Base-by-base conservation (phyloP, 495 filamentous ascomycete species). In the Cudoniella acicularis region DNA sequence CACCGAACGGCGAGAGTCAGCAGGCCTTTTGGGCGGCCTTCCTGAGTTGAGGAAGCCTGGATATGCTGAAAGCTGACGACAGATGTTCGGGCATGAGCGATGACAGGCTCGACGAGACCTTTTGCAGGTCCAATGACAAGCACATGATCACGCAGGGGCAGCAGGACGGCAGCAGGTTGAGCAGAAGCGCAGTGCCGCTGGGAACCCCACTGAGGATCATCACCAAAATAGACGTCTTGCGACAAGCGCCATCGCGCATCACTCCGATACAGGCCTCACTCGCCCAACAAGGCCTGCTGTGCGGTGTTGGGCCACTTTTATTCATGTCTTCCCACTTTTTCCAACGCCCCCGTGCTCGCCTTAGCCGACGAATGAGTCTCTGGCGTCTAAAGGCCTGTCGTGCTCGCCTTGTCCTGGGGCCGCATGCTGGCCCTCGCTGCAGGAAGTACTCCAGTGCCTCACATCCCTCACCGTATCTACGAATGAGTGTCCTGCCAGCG, bases 211-310 rank as follows among this genome's bases (percentile, higher is more conserved):
- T 16, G 36, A 36, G 17, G 26, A 47, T 40, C 16, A 13, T 16
- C 25, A 52, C 57, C 40, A 60, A 60, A 62, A 60, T 58, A 63
- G 64, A 57, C 54, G 21, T 41, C 51, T 50, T 42, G 50, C 64
- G 60, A 66, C 64, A 66, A 66, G 64, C 64, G 64, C 64, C 55
- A 48, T 59, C 53, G 30, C 57, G 55, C 43, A 26, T 60, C 61
- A 63, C 52, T 51, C 56, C 55, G 53, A 60, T 52, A 57, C 54
- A 57, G 48, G 48, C 57, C 40, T 2, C 51, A 22, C 10, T 13
- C 50, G 50, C 22, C 50, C 24, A 40, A 1, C 10, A 51, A 25
- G n/a, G n/a, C n/a, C n/a, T n/a, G n/a, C n/a, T 6, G 24, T 10
- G 47, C 30, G 13, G 6, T 6, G 30, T 36, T 36, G 43, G 20